Percentiles rank a stretch among this genome's conserved stretches.
phyloP scores from a whole-genome alignment of 768 basidiomycete species.

The Boletus rubropictus region DNA sequence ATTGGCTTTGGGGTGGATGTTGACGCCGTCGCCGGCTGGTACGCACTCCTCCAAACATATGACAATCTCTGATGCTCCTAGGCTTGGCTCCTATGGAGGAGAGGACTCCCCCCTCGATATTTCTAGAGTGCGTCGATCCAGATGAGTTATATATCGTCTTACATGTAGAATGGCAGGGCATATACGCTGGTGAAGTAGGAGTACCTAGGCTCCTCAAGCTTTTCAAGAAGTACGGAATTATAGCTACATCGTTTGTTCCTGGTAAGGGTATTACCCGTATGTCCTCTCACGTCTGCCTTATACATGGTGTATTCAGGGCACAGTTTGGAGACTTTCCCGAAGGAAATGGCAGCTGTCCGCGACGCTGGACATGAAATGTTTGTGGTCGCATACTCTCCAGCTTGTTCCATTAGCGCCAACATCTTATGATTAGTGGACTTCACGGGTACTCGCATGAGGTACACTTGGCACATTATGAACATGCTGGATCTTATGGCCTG shows the following conservation, averaged over 20 bases:
- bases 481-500: neutral
- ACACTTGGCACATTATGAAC: neutral
- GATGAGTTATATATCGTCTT: neutral
- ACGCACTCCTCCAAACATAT: neutral
- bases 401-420: neutral
- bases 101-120: conserved; percentile 67
- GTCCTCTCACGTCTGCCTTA: neutral
- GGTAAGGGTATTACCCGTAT: conserved; percentile 31
- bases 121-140: conserved; percentile 39
- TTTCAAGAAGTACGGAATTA: conserved; percentile 63
- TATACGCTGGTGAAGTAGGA: conserved; percentile 77
- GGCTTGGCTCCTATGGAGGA: conserved; percentile 73
- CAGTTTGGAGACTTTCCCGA: conserved; percentile 68
- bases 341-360: conserved; percentile 61
- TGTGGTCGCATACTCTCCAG: conserved; percentile 4
- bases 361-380: conserved; percentile 72
- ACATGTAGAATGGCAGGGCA: conserved; percentile 35
- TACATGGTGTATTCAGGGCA: conserved; percentile 40
- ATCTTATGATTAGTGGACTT: conserved; percentile 40
- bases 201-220: conserved; percentile 61
- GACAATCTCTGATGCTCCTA: conserved; percentile 16
- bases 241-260: conserved; percentile 73
- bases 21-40: conserved; percentile 75
- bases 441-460: conserved; percentile 73
- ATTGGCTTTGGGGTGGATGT: conserved; percentile 68